Evolutionary conservation across 345 rosid genomes (phyloP).

Genomic region (Gynandropsis gynandra): DNA sequence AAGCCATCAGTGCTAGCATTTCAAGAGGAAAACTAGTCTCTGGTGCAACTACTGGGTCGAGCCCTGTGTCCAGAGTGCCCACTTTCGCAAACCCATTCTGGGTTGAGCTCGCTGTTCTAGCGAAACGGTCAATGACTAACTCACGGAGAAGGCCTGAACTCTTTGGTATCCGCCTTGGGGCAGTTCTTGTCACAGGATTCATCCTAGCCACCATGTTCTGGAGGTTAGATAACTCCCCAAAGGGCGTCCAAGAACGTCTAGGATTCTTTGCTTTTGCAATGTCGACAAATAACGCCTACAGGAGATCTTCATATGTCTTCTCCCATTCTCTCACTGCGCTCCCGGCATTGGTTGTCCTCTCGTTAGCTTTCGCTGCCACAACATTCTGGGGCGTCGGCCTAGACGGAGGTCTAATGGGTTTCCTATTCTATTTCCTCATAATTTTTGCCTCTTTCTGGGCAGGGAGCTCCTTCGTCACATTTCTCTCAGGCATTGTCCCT

Average conservation of each 20-base stretch:
- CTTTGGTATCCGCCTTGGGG: conserved; percentile 50
- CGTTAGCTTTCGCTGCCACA: conserved; percentile 42
- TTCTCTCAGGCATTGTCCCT: conserved; percentile 52
- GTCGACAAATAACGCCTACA: conserved; percentile 65
- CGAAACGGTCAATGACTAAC: conserved; percentile 43
- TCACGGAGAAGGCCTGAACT: conserved; percentile 60
- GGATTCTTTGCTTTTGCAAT: conserved; percentile 75
- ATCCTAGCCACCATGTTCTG: conserved; percentile 59
- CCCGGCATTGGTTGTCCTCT: conserved; percentile 45
- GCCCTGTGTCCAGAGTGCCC: conserved; percentile 35
- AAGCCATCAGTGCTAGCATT: conserved; percentile 53
- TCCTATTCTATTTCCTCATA: conserved; percentile 46
- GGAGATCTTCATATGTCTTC: conserved; percentile 63
- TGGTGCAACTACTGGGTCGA: conserved; percentile 26
- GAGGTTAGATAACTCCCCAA: conserved; percentile 54
- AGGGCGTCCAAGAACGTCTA: conserved; percentile 55
- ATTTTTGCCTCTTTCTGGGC: conserved; percentile 64
- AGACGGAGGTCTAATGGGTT: conserved; percentile 43
- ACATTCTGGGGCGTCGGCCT: conserved; percentile 63
- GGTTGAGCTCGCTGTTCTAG: conserved; percentile 51
- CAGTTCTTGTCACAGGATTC: conserved; percentile 54
- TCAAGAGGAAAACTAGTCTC: conserved; percentile 63
- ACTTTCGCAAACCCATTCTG: conserved; percentile 58
- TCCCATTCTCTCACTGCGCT: conserved; percentile 46
- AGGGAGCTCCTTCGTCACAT: conserved; percentile 61